Conservation (phyloP, 257 asterid genomes). For the Nicotiana knightiana region DNA sequence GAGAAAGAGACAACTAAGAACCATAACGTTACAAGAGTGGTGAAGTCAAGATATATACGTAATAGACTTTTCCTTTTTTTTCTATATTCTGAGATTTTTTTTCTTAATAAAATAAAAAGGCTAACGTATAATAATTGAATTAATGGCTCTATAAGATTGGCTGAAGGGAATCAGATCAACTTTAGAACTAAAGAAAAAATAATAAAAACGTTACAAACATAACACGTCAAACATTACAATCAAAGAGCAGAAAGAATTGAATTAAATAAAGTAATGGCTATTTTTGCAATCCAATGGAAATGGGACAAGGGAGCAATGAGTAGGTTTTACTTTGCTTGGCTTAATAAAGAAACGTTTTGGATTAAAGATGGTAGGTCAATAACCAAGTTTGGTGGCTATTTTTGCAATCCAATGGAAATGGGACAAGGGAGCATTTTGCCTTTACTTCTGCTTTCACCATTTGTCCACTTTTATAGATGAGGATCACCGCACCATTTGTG, state of each 20-base stretch:
- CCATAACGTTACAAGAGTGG: background rate
- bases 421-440: background rate
- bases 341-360: background rate
- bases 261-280: background rate
- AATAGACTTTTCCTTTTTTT: background rate
- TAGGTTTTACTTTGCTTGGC: conserved; percentile 1
- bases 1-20: background rate
- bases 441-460: background rate
- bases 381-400: background rate
- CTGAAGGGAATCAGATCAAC: background rate
- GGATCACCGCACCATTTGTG: background rate
- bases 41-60: background rate
- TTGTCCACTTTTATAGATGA: background rate
- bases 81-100: background rate
- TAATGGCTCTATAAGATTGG: conserved; percentile 2
- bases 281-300: background rate
- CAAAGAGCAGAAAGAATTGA: background rate
- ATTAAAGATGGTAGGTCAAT: background rate
- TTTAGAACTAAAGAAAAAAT: background rate
- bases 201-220: background rate
- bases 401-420: background rate
- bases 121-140: conserved; percentile 4
- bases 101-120: background rate
- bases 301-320: background rate
- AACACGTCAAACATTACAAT: conserved; percentile 5